A percentile compares a stretch with the other conserved stretches of the same genome.
Conservation (phyloP, 768 basidiomycete species). For the Mycena sanguinolenta region DNA sequence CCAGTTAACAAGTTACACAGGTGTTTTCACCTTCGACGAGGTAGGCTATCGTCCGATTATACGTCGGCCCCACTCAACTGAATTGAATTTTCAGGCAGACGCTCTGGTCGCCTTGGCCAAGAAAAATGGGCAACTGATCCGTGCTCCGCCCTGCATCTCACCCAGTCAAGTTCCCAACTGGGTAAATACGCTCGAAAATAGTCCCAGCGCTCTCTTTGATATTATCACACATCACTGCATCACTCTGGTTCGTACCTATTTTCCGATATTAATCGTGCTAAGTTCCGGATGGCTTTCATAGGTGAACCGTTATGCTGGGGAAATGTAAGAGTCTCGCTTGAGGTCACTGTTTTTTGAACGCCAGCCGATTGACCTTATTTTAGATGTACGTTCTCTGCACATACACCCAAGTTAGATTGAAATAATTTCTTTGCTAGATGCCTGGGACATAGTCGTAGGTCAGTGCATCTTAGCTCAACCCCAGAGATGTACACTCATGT, state of each 20-base stretch:
- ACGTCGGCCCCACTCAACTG: neutral
- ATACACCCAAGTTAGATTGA: conserved; percentile 30
- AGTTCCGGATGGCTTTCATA: neutral
- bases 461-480: too few relatives aligned
- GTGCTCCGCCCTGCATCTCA: conserved; percentile 63
- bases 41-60: conserved; percentile 22
- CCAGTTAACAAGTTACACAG: neutral
- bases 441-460: conserved; percentile 57
- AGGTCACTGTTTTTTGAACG: too few relatives aligned
- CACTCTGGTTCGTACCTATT: conserved; percentile 53
- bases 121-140: conserved; percentile 59
- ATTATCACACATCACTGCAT: conserved; percentile 61
- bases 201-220: conserved; percentile 36
- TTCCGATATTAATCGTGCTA: neutral
- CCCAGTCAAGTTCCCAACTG: conserved; percentile 65
- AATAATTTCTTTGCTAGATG: neutral
- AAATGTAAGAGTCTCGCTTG: conserved; percentile 55
- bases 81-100: neutral
- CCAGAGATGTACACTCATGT: neutral
- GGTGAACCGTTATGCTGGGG: conserved; percentile 61
- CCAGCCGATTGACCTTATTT: neutral
- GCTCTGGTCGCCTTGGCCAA: conserved; percentile 55
- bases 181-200: conserved; percentile 48
- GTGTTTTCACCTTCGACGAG: conserved; percentile 55
- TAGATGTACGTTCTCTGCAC: conserved; percentile 49